These are phyloP conservation scores for Aegilops bicornis DNA, from an alignment of 176 grass and related monocot species.

Conservation along the genomic window DNA sequence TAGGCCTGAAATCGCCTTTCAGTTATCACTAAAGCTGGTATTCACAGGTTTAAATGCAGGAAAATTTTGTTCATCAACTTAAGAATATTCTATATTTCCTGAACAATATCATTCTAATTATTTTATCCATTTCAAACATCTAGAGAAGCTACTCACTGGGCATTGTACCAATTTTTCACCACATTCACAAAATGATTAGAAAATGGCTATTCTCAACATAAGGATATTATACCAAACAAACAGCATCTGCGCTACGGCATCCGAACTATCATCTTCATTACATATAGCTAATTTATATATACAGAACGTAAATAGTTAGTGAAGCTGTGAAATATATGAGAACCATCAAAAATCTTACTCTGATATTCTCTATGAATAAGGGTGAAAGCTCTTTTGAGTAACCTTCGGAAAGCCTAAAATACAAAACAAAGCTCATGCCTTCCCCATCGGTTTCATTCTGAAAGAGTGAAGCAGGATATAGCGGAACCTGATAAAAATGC, in stretches of 20 bases:
- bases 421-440: slow-evolving; percentile 96
- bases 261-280: neutral
- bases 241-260: neutral
- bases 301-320: neutral
- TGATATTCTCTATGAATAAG: slow-evolving; percentile 79
- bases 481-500: slow-evolving; percentile 66
- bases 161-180: neutral
- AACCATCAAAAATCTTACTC: slow-evolving; percentile 51
- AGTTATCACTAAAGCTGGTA: neutral
- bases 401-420: slow-evolving; percentile 89
- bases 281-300: neutral
- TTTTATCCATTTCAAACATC: neutral
- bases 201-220: neutral
- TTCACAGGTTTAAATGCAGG: neutral
- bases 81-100: neutral
- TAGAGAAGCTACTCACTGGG: neutral
- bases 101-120: neutral
- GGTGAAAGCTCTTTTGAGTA: slow-evolving; percentile 91
- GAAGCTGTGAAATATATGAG: slow-evolving; percentile 11
- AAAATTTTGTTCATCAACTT: neutral
- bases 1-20: slow-evolving; percentile 2
- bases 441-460: slow-evolving; percentile 94
- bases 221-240: neutral
- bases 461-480: slow-evolving; percentile 94
- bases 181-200: neutral